phyloP scores from a whole-genome alignment of 2,329 filamentous ascomycete genomes.

The Aspergillus floridensis region DNA sequence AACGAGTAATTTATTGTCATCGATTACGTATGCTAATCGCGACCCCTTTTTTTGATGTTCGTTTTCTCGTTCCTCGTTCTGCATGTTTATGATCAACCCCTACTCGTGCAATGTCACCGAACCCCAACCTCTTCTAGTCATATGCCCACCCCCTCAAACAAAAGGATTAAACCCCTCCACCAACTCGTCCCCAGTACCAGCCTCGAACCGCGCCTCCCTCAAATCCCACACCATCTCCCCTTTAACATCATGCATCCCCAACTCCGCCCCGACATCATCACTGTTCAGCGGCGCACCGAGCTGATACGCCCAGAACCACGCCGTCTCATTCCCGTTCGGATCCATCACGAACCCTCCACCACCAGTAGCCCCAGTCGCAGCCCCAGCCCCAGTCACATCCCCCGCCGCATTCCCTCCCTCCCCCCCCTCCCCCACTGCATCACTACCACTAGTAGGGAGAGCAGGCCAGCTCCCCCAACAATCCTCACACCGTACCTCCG shows the following conservation, averaged over 20 bases:
- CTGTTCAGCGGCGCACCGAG: background rate
- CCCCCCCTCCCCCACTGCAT: background rate
- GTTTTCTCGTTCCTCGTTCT: too few relatives aligned
- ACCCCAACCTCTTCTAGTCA: too few relatives aligned
- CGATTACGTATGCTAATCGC: too few relatives aligned
- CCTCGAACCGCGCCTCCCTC: background rate
- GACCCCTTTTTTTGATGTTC: too few relatives aligned
- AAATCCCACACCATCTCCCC: background rate
- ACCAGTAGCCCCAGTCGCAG: background rate
- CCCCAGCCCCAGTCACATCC: too few relatives aligned
- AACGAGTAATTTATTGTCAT: too few relatives aligned
- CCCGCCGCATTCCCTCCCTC: too few relatives aligned
- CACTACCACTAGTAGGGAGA: background rate
- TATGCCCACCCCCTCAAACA: background rate
- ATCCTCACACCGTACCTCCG: background rate
- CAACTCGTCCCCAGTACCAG: background rate
- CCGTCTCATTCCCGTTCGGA: background rate
- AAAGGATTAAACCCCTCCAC: background rate
- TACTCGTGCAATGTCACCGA: too few relatives aligned
- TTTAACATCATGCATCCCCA: conserved; percentile 2
- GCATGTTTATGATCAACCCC: too few relatives aligned
- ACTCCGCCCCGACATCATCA: background rate
- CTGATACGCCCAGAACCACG: background rate
- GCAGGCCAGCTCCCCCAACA: background rate
- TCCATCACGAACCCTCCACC: background rate